These are phyloP conservation scores for Saprolegnia parasitica DNA, from an alignment of 352 stramenopile species.

Conservation along the genomic window DNA sequence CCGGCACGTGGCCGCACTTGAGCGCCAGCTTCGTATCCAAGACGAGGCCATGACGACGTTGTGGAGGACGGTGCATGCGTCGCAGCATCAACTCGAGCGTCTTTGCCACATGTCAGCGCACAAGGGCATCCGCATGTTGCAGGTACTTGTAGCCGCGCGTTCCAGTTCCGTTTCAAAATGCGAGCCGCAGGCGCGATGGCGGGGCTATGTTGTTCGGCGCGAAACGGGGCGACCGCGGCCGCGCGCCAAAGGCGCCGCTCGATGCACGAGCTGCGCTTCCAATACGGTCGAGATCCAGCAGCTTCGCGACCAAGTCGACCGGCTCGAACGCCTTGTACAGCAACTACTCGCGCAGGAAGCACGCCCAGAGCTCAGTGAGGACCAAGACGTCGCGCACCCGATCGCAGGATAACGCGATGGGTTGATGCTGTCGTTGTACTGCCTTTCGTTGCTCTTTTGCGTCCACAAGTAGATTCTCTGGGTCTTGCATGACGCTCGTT, in stretches of 20 bases:
- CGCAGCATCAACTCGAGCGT: neutral
- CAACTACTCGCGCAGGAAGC: neutral
- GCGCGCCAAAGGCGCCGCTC: neutral
- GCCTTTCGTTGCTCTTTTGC: too few species aligned
- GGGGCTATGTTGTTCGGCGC: neutral
- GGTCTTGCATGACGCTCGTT: too few species aligned
- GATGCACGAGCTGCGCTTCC: neutral
- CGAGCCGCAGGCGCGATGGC: neutral
- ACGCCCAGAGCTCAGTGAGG: neutral
- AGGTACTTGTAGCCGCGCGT: neutral
- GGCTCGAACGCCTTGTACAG: neutral
- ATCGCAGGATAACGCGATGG: too few species aligned
- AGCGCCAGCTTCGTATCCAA: conserved; percentile 11
- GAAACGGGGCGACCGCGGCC: neutral
- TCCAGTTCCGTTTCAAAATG: conserved; percentile 3
- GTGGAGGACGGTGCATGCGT: neutral
- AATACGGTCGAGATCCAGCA: neutral
- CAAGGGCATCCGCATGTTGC: neutral
- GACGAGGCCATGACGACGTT: conserved; percentile 17
- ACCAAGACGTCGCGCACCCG: too few species aligned
- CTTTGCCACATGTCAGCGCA: neutral
- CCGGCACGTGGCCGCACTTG: neutral
- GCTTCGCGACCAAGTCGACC: neutral
- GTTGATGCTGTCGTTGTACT: too few species aligned
- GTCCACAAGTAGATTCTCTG: too few species aligned